Evolutionary conservation across 208 protist species (phyloP), one percentile per base, ranked within the genome.

Genomic region (Tritrichomonas foetus): DNA sequence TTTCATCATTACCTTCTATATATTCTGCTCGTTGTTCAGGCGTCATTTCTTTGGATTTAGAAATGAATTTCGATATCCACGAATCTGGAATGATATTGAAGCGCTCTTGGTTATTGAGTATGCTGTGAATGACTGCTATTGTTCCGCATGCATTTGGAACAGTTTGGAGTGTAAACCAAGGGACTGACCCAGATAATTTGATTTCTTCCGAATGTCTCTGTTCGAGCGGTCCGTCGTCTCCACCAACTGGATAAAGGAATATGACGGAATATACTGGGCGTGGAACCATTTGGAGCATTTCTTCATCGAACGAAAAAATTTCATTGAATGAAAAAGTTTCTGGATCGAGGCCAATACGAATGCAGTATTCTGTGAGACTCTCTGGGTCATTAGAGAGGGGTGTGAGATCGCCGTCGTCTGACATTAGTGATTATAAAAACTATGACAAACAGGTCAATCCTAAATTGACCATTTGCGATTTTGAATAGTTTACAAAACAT

Each of bases 111-210:
- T 94, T 95, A 74, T 95, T 95, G 3, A 39, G 20, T 64, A 95
- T 61, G 3, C 80, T 93, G 44, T 95, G 94, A 49, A 95, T 80
- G 14, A 94, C 33, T 36, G 66, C 94, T 61, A 95, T 94, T 44
- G 94, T 95, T 30, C 94, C 94, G 57, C 94, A 95, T 27, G 94
- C 94, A 75, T 95, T 95, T 22, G 53, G 16, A 27, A 95, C 49
- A 30, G 14, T 64, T 74, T 95, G 94, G 3, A 94, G 82, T 69
- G 92, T 94, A 94, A 74, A 95, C 33, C 36, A 95, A 57, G 78
- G 78, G 13, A 14, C 27, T 11, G 33, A n/a, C 39, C 27, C 47
- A 44, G 8, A 8, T 39, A 39, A 44, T 39, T 13, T 8, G 1
- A 1, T 25, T n/a, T 89, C 78, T 53, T n/a, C 47, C 8, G 25